phyloP scores from a whole-genome alignment of 1,284 basidiomycete species.

The Pisolithus thermaeus region DNA sequence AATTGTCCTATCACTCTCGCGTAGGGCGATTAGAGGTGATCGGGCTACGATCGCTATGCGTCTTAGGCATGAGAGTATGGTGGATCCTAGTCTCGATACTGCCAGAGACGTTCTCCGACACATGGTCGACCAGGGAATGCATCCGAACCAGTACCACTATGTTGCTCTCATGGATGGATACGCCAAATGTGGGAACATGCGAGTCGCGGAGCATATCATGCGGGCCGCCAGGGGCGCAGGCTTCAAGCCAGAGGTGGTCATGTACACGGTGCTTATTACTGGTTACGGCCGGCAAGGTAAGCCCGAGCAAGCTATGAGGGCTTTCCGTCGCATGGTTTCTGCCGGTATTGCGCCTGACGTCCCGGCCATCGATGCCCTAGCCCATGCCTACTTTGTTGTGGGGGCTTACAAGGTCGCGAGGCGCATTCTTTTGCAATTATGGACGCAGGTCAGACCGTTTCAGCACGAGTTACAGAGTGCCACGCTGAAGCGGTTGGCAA shows the following conservation, averaged over 20 bases:
- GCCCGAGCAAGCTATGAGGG: constrained; percentile 45
- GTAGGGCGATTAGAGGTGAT: constrained; percentile 48
- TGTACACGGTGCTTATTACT: constrained; percentile 69
- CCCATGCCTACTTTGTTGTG: constrained; percentile 55
- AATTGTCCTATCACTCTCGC: constrained; percentile 42
- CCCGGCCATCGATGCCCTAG: constrained; percentile 61
- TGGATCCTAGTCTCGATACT: constrained; percentile 42
- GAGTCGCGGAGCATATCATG: constrained; percentile 48
- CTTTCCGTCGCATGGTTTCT: constrained; percentile 60
- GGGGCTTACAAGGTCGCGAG: constrained; percentile 47
- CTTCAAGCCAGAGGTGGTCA: constrained; percentile 49
- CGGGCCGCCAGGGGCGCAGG: constrained; percentile 42
- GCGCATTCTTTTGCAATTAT: constrained; percentile 50
- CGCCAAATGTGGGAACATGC: constrained; percentile 46
- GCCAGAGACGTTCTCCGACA: constrained; percentile 48
- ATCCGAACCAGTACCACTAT: constrained; percentile 64
- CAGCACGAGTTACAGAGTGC: constrained; percentile 40
- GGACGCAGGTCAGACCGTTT: constrained; percentile 59
- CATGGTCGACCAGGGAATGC: constrained; percentile 59
- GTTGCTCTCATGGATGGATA: constrained; percentile 67
- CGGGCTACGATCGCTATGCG: constrained; percentile 52
- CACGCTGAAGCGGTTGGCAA: constrained; percentile 40
- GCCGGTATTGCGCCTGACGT: constrained; percentile 60
- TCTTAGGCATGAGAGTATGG: constrained; percentile 53
- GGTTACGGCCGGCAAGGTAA: constrained; percentile 58